Percentiles rank a stretch among this genome's conserved stretches.
phyloP scores from a whole-genome alignment of 257 asterid genomes.

The Scutellaria minor region DNA sequence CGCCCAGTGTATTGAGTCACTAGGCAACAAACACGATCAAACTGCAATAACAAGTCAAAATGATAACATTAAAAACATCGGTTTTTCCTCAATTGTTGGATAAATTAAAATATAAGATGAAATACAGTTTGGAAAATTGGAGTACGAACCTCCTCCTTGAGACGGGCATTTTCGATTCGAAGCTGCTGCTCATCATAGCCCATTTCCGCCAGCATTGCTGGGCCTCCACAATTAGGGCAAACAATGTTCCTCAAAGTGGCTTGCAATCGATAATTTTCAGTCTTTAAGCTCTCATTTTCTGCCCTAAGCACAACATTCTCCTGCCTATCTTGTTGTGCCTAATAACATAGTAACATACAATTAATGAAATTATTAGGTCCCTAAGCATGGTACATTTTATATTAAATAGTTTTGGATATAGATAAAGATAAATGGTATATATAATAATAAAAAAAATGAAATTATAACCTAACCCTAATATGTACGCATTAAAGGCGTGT shows the following conservation, averaged over 20 bases:
- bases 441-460: too few species aligned
- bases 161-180: conserved; percentile 89
- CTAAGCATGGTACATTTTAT: too few species aligned
- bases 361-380: too few species aligned
- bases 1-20: conserved; percentile 71
- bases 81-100: neutral
- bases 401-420: too few species aligned
- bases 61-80: too few species aligned
- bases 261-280: conserved; percentile 77
- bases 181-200: conserved; percentile 86
- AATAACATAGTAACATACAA: neutral
- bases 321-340: conserved; percentile 96
- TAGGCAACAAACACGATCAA: conserved; percentile 69
- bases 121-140: too few species aligned
- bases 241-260: conserved; percentile 72
- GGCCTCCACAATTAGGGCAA: conserved; percentile 95
- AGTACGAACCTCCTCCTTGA: conserved; percentile 79
- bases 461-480: neutral
- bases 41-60: conserved; percentile 42
- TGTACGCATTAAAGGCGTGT: conserved; percentile 59
- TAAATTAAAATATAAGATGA: too few species aligned
- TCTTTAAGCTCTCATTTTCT: conserved; percentile 81
- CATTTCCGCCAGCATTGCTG: conserved; percentile 88
- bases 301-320: conserved; percentile 76
- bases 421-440: too few species aligned